These are phyloP conservation scores for Pachysolen tannophilus DNA, from an alignment of 805 yeast genomes.

Conservation along the genomic window DNA sequence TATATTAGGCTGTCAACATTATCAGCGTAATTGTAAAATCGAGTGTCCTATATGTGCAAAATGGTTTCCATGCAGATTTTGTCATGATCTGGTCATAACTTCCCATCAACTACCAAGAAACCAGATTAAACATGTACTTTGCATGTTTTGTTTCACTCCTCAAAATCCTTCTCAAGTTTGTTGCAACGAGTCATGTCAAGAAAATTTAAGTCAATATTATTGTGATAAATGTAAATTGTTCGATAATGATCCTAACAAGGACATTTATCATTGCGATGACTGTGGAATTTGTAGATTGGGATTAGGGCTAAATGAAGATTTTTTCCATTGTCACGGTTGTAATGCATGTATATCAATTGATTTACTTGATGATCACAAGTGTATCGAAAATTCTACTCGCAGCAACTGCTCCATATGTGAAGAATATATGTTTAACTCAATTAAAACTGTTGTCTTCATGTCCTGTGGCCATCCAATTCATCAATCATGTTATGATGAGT, in stretches of 20 bases:
- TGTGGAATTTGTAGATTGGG: slow-evolving; percentile 94
- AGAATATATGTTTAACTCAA: slow-evolving; percentile 81
- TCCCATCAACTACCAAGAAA: slow-evolving; percentile 53
- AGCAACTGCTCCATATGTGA: slow-evolving; percentile 91
- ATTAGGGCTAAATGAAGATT: slow-evolving; percentile 79
- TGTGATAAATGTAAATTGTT: slow-evolving; percentile 74
- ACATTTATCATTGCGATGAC: slow-evolving; percentile 84
- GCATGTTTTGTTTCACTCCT: slow-evolving; percentile 72
- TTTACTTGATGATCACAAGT: slow-evolving; percentile 67
- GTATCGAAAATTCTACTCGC: slow-evolving; percentile 82
- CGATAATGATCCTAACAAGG: slow-evolving; percentile 71
- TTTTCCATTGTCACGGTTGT: slow-evolving; percentile 85
- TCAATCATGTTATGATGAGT: slow-evolving; percentile 73
- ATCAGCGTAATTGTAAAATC: slow-evolving; percentile 73
- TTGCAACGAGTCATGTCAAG: slow-evolving; percentile 43
- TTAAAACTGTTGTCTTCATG: slow-evolving; percentile 83
- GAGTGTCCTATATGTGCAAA: slow-evolving; percentile 68
- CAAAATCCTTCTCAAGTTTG: slow-evolving; percentile 72
- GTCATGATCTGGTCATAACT: slow-evolving; percentile 61
- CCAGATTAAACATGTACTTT: slow-evolving; percentile 60
- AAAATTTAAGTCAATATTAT: slow-evolving; percentile 64
- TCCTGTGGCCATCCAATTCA: slow-evolving; percentile 93
- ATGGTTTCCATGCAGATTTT: slow-evolving; percentile 79
- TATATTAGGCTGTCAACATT: slow-evolving; percentile 73
- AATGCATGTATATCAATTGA: slow-evolving; percentile 83